A percentile compares a stretch with the other conserved stretches of the same genome.
These are phyloP conservation scores for Solanum dulcamara DNA, from an alignment of 257 asterid genomes.

Conservation along the genomic window DNA sequence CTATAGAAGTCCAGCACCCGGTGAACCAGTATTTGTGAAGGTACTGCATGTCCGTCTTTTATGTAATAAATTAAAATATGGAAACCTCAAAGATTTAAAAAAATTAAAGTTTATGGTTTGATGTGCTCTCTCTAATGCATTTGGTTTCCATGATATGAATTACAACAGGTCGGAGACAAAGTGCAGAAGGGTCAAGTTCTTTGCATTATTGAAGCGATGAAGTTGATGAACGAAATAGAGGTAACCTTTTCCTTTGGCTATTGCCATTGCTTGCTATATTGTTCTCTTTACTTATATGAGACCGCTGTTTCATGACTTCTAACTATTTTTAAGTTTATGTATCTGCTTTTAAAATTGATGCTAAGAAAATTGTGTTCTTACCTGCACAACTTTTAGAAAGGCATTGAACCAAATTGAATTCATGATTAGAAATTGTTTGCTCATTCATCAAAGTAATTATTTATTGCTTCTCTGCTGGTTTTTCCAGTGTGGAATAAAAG, in stretches of 20 bases:
- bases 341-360: neutral
- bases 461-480: neutral
- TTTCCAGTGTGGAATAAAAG: neutral
- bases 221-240: constrained; percentile 93
- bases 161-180: constrained; percentile 68
- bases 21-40: constrained; percentile 80
- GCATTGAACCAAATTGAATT: neutral
- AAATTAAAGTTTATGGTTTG: neutral
- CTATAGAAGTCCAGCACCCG: constrained; percentile 73
- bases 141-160: neutral
- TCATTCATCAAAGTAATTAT: neutral
- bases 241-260: constrained; percentile 29
- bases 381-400: neutral
- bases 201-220: constrained; percentile 92
- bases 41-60: constrained; percentile 16
- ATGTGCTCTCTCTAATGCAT: neutral
- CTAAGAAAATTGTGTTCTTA: neutral
- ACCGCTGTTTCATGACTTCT: neutral
- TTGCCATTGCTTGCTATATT: neutral
- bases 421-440: neutral
- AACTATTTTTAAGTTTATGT: neutral
- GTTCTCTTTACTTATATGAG: neutral
- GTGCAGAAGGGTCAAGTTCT: constrained; percentile 87
- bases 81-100: neutral
- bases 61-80: neutral